Evolutionary conservation across 306 rosid species (phyloP), one percentile per base, ranked within the genome.

Genomic region (Malus asiatica): DNA sequence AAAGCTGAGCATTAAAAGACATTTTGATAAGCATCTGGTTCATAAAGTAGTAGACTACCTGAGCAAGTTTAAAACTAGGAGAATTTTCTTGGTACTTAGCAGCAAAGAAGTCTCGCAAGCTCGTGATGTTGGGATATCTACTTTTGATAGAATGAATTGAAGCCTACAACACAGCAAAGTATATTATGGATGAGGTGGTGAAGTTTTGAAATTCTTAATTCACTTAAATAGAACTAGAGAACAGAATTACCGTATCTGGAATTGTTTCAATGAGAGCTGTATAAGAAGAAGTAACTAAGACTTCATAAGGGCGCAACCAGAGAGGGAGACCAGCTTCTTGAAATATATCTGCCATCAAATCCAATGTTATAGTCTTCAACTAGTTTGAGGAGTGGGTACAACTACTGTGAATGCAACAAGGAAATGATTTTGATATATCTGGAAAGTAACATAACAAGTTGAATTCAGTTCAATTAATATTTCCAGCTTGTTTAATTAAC

Each of bases 251-350:
- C 88, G 99, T 96, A 82, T 96, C 99, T 72, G 98, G 88, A 86
- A 96, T 96, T 76, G 99, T 96, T 90, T 96, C 99, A 59, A 96
- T 96, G 35, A 96, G 86, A 84, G 99, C 98, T 65, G 99, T 90
- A 8, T 40, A 96, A 12, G 99, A 89, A 82, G 99, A 96, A 71
- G 99, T 93, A 71, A 92, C 94, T 78, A 96, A 85, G 79, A 96
- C 93, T 89, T 96, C 99, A 80, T 96, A 96, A 45, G 98, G 98
- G 70, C 98, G 96, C 86, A 96, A 84, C 99, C 99, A 96, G 77
- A 96, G 96, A 59, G 99, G 98, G 72, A 96, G 96, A 78, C 99
- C 99, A 84, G 99, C 99, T 88, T 96, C 99, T 96, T 96, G 99
- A 79, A 96, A 96, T 82, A 96, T 96, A 84, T 92, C 99, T 96